Conservation (phyloP, 164 flowering plant genomes). For the Amborella trichopoda region DNA sequence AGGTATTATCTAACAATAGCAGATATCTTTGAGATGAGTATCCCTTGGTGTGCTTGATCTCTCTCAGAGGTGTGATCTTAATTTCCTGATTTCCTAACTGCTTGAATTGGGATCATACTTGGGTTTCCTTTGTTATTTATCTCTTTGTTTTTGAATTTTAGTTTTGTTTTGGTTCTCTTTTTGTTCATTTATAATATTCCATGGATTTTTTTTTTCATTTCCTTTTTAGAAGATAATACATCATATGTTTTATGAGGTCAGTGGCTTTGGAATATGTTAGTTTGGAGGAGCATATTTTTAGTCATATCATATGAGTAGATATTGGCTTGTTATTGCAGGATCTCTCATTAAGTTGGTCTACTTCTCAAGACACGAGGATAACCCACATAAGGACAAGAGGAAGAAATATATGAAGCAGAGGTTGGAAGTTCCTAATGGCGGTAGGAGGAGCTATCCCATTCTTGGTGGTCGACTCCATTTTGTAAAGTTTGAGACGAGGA, state of each 20-base stretch:
- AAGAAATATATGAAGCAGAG: conserved; percentile 35
- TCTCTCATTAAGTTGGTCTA: conserved; percentile 82
- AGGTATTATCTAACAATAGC: no score
- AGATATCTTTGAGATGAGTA: no score
- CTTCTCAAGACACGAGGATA: conserved; percentile 77
- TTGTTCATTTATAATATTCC: no score
- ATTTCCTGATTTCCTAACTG: no score
- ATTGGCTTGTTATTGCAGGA: conserved; percentile 25
- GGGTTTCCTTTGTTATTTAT: no score
- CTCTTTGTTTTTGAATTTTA: no score
- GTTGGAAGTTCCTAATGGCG: conserved; percentile 45
- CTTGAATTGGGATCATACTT: no score
- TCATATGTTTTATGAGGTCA: background rate
- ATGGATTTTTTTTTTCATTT: no score
- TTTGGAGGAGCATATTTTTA: background rate
- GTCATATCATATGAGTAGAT: background rate
- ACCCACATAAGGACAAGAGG: conserved; percentile 36
- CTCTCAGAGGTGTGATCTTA: no score
- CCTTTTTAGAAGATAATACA: no score
- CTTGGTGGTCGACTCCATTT: conserved; percentile 89
- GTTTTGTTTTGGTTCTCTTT: no score
- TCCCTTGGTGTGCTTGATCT: no score
- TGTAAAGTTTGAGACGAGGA: conserved; percentile 78
- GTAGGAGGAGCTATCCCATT: conserved; percentile 61
- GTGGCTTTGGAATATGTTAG: background rate